These are phyloP conservation scores for Tanacetum coccineum DNA, from an alignment of 129 eudicot genomes.

Conservation along the genomic window DNA sequence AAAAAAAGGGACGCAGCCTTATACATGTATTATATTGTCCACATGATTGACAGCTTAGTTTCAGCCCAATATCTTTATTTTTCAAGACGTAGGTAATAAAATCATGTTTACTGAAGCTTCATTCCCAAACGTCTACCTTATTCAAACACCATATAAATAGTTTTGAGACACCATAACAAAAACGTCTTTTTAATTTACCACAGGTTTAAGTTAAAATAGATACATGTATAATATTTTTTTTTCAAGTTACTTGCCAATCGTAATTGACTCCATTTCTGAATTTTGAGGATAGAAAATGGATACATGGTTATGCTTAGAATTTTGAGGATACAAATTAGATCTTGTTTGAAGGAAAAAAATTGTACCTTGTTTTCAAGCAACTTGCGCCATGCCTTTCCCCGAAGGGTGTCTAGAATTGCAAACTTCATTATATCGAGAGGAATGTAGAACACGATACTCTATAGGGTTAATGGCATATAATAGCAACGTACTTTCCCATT, in stretches of 20 bases:
- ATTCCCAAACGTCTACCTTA: no score
- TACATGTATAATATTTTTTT: no score
- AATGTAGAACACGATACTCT: constrained; percentile 71
- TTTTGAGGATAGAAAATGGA: no score
- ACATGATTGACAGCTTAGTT: background rate
- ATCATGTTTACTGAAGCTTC: background rate
- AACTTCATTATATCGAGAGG: constrained; percentile 86
- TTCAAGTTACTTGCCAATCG: no score
- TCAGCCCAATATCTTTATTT: background rate
- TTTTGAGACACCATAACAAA: no score
- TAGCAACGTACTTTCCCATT: no score
- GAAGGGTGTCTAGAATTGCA: constrained; percentile 59
- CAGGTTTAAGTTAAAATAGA: constrained; percentile 26
- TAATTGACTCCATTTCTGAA: no score
- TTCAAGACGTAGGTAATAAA: background rate
- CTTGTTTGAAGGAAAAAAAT: background rate
- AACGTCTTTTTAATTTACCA: no score
- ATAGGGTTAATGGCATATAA: no score
- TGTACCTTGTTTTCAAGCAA: constrained; percentile 85
- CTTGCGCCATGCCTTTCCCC: constrained; percentile 89
- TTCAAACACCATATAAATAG: no score
- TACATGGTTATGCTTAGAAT: background rate
- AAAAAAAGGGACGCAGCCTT: no score
- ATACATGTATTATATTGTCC: background rate
- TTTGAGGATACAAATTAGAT: background rate